phyloP scores from a whole-genome alignment of 169 alveolate species.

The Plasmodium ovale region DNA sequence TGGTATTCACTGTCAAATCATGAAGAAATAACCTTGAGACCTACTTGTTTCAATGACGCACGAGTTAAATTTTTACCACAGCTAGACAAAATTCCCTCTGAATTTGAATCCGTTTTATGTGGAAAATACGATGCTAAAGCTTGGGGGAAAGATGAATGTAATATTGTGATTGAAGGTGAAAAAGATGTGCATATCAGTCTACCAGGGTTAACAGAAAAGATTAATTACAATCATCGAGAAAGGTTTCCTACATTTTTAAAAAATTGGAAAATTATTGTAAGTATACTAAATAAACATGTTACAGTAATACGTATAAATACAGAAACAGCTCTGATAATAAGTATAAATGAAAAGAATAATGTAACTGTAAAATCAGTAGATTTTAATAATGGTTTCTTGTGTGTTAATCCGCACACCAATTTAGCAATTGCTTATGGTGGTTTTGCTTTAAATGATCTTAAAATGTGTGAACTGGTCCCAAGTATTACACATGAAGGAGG shows the following conservation, averaged over 20 bases:
- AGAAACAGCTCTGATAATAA: conserved; percentile 76
- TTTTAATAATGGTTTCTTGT: conserved; percentile 81
- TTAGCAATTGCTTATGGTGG: conserved; percentile 84
- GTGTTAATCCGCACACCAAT: conserved; percentile 80
- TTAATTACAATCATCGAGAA: conserved; percentile 78
- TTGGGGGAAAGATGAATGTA: conserved; percentile 77
- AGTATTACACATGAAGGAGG: conserved; percentile 73
- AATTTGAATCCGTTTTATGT: conserved; percentile 77
- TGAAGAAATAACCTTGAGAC: conserved; percentile 78
- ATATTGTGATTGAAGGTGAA: conserved; percentile 85
- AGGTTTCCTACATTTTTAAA: conserved; percentile 84
- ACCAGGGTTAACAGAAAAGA: conserved; percentile 77
- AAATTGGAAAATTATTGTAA: conserved; percentile 84
- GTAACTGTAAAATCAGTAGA: conserved; percentile 79
- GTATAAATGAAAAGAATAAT: conserved; percentile 70
- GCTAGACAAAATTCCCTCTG: conserved; percentile 77
- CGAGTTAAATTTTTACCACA: conserved; percentile 82
- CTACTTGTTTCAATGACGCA: conserved; percentile 79
- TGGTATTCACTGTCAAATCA: conserved; percentile 82
- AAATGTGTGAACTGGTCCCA: conserved; percentile 77
- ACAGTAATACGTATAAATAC: conserved; percentile 79
- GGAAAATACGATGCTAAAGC: conserved; percentile 84
- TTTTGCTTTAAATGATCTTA: conserved; percentile 73
- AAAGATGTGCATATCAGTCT: conserved; percentile 78
- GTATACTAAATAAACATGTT: conserved; percentile 65